A percentile compares a stretch with the other conserved stretches of the same genome.
phyloP scores from a whole-genome alignment of 371 early-diverging fungal species.

The Syncephalis fuscata region DNA sequence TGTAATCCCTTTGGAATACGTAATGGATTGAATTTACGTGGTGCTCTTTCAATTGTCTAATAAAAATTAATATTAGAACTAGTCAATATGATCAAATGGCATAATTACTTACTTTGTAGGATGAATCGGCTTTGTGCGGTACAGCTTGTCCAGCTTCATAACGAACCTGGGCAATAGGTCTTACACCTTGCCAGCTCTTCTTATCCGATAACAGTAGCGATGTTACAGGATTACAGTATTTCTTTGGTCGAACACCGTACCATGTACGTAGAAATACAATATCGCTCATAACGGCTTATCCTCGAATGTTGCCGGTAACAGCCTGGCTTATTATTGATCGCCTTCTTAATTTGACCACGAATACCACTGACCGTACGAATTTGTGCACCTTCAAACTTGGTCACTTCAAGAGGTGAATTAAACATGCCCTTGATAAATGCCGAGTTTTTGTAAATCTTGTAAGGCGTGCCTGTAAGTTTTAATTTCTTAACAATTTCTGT shows the following conservation, averaged over 20 bases:
- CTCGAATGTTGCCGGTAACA: constrained; percentile 98
- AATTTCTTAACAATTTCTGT: constrained; percentile 96
- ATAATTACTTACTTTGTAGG: constrained; percentile 42
- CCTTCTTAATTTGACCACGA: constrained; percentile 97
- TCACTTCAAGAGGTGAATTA: constrained; percentile 94
- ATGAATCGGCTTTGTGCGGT: constrained; percentile 62
- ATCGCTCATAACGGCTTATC: constrained; percentile 91
- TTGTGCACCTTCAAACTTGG: constrained; percentile 93
- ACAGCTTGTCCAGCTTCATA: constrained; percentile 42
- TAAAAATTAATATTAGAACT: neutral
- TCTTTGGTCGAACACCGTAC: constrained; percentile 86
- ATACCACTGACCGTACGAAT: constrained; percentile 96
- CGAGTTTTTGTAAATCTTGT: constrained; percentile 92
- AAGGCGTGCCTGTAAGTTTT: constrained; percentile 91
- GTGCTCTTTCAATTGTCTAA: constrained; percentile 64
- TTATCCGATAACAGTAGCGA: constrained; percentile 56
- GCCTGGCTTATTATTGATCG: constrained; percentile 74
- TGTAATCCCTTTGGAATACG: constrained; percentile 68
- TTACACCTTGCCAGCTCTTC: constrained; percentile 77
- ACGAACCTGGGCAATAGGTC: constrained; percentile 77
- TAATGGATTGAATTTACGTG: constrained; percentile 71
- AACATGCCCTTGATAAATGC: constrained; percentile 99
- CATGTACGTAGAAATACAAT: constrained; percentile 96
- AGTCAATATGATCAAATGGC: too few species aligned
- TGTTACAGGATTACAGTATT: constrained; percentile 91